Conservation (phyloP, 129 eudicot species). For the Artemisia tridentata region DNA sequence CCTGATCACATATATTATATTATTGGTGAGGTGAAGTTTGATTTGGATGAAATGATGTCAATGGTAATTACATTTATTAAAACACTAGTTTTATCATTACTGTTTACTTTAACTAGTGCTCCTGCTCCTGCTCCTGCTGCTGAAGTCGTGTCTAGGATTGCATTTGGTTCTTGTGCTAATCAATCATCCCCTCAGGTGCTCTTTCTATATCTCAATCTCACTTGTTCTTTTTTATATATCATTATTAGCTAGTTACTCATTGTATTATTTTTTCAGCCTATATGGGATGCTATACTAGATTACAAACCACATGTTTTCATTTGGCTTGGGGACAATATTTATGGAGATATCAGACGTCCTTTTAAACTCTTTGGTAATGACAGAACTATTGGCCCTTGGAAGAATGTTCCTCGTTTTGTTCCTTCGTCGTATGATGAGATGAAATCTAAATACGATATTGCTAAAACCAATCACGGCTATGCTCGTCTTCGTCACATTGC, state of each 20-base stretch:
- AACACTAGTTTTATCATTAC: not conserved
- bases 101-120: slow-evolving; percentile 7
- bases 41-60: slow-evolving; percentile 9
- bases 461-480: slow-evolving; percentile 49
- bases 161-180: slow-evolving; percentile 72
- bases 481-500: slow-evolving; percentile 40
- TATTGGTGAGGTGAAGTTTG: not conserved
- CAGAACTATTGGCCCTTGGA: slow-evolving; percentile 72
- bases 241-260: not conserved
- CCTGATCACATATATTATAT: too few relatives aligned
- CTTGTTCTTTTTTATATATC: too few relatives aligned
- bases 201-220: not conserved
- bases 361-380: slow-evolving; percentile 53
- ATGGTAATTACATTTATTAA: not conserved
- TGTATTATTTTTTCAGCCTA: slow-evolving; percentile 31
- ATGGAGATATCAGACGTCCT: slow-evolving; percentile 60
- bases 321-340: slow-evolving; percentile 73
- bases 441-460: slow-evolving; percentile 39
- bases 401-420: slow-evolving; percentile 60
- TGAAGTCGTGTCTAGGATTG: slow-evolving; percentile 44
- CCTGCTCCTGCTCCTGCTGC: slow-evolving; percentile 8
- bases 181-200: slow-evolving; percentile 69
- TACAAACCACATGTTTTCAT: slow-evolving; percentile 58
- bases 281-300: slow-evolving; percentile 55
- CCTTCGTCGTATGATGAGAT: slow-evolving; percentile 51